Evolutionary conservation across 148 eudicot genomes (phyloP).

Genomic region (Nyssa sinensis): DNA sequence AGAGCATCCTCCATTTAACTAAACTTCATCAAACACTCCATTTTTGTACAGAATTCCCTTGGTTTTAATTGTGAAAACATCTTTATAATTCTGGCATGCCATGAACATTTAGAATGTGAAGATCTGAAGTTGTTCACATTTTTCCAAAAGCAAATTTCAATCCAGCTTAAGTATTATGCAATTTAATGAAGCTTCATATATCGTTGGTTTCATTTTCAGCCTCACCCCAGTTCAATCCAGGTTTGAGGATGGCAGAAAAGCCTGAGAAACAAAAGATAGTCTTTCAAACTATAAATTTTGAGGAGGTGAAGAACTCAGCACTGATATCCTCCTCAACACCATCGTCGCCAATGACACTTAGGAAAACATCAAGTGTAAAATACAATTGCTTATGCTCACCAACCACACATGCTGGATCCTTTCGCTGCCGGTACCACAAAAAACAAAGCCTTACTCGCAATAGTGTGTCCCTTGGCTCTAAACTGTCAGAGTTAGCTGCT

Average conservation of each 20-base stretch:
- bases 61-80: too few species aligned
- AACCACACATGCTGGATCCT: slow-evolving; percentile 51
- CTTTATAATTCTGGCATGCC: too few species aligned
- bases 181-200: neutral
- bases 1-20: too few species aligned
- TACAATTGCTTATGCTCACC: slow-evolving; percentile 49
- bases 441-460: slow-evolving; percentile 14
- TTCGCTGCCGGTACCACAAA: slow-evolving; percentile 48
- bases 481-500: slow-evolving; percentile 30
- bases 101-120: too few species aligned
- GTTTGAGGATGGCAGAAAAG: slow-evolving; percentile 8
- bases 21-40: too few species aligned
- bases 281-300: neutral
- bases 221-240: neutral
- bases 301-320: slow-evolving; percentile 15
- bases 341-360: slow-evolving; percentile 20
- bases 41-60: too few species aligned
- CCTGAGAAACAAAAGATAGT: neutral
- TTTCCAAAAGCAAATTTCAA: too few species aligned
- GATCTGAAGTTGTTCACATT: too few species aligned
- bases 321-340: slow-evolving; percentile 15
- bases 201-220: neutral
- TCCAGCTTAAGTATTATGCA: too few species aligned
- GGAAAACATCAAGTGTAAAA: slow-evolving; percentile 23
- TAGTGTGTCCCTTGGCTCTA: slow-evolving; percentile 36